Conservation (phyloP, 78 protist species). For the Emiliania huxleyi region DNA sequence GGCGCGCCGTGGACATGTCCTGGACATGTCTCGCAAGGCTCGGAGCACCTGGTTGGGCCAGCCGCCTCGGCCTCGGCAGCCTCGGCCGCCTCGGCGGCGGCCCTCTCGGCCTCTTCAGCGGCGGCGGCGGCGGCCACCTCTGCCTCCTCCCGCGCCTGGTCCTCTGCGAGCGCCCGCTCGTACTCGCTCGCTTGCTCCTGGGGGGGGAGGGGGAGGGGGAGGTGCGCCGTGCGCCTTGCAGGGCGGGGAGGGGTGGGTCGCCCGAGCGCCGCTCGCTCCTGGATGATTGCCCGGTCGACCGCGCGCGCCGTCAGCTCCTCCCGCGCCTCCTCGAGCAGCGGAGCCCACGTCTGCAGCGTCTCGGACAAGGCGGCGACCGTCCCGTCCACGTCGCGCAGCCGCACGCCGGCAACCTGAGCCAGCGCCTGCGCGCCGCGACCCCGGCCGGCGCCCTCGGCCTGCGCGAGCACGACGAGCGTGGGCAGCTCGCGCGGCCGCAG, state of each 20-base stretch:
- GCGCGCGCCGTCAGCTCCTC: neutral
- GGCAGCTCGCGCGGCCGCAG: neutral
- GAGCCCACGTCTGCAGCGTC: neutral
- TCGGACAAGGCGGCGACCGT: neutral
- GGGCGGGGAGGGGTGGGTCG: too few species aligned
- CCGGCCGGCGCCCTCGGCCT: neutral
- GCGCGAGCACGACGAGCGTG: neutral
- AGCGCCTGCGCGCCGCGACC: neutral
- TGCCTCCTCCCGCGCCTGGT: neutral
- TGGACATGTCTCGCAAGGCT: too few species aligned
- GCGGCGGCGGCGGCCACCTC: neutral
- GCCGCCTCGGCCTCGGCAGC: too few species aligned
- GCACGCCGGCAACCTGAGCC: neutral
- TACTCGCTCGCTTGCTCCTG: neutral
- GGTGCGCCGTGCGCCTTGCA: too few species aligned
- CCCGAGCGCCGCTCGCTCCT: too few species aligned
- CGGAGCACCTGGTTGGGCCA: too few species aligned
- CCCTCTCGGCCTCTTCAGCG: neutral
- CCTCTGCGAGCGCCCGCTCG: neutral
- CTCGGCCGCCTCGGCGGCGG: neutral
- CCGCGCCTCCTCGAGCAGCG: neutral
- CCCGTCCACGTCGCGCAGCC: neutral
- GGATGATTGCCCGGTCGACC: neutral
- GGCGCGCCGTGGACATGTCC: too few species aligned
- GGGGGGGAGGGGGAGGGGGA: too few species aligned